Conservation (phyloP, 106 monocot species). For the Triglochin maritima region DNA sequence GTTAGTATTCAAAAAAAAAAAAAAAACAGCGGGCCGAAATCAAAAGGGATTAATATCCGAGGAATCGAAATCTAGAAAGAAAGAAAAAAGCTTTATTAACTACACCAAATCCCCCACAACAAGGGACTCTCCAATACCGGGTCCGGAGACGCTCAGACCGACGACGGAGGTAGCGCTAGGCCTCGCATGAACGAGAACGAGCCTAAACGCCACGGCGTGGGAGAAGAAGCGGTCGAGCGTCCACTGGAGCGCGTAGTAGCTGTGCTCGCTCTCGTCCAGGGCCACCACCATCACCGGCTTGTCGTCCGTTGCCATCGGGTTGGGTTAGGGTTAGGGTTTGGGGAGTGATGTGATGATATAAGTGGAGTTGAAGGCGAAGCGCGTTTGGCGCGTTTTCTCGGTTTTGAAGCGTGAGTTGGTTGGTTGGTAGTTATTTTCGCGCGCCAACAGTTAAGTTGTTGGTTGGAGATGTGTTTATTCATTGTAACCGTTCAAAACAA, state of each 20-base stretch:
- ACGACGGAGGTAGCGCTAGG: slow-evolving; percentile 46
- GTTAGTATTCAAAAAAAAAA: neutral
- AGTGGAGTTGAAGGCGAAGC: too few relatives aligned
- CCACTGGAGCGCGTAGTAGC: slow-evolving; percentile 28
- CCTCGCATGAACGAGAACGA: slow-evolving; percentile 58
- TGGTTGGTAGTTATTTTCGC: too few relatives aligned
- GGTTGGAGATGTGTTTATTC: too few relatives aligned
- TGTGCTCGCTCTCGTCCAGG: slow-evolving; percentile 25
- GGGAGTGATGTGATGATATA: too few relatives aligned
- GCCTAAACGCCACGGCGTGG: slow-evolving; percentile 21
- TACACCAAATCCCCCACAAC: neutral
- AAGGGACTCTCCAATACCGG: slow-evolving; percentile 19
- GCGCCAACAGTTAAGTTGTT: too few relatives aligned
- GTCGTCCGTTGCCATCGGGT: neutral
- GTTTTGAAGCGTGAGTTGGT: too few relatives aligned
- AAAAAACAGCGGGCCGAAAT: neutral
- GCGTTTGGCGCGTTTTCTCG: too few relatives aligned
- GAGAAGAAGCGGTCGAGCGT: slow-evolving; percentile 21
- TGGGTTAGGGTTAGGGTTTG: too few relatives aligned
- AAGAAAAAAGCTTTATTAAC: neutral
- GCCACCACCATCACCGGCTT: slow-evolving; percentile 21
- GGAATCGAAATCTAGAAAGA: neutral
- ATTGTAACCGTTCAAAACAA: too few relatives aligned
- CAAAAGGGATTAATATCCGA: neutral
- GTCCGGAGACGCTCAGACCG: slow-evolving; percentile 33